phyloP scores from a whole-genome alignment of 805 yeast species.

The Hemisphaericaspora nanyangensis region DNA sequence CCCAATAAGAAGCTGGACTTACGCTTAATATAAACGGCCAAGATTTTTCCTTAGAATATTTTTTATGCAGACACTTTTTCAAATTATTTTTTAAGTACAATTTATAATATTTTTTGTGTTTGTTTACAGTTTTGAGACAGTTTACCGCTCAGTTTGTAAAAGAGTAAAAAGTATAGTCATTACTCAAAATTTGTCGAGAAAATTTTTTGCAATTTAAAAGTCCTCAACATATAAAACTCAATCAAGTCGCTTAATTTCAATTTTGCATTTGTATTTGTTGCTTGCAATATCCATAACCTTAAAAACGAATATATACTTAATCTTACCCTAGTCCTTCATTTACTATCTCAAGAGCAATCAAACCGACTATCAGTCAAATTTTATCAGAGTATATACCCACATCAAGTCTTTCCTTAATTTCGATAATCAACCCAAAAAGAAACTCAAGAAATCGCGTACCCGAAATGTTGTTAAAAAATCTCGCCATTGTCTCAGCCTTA shows the following conservation, averaged over 20 bases:
- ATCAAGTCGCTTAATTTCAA: not conserved
- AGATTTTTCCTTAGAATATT: no score
- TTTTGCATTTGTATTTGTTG: not conserved
- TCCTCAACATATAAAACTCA: not conserved
- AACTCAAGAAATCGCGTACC: not conserved
- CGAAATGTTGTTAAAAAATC: slow-evolving; percentile 10
- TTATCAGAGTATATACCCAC: slow-evolving; percentile 1
- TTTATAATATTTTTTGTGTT: not conserved
- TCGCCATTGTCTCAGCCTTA: slow-evolving; percentile 5
- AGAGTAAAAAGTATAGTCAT: no score
- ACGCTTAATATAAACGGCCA: no score
- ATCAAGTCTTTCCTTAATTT: not conserved
- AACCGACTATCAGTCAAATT: not conserved
- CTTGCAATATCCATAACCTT: no score
- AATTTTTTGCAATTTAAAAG: no score
- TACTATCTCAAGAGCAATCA: not conserved
- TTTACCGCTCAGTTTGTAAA: not conserved
- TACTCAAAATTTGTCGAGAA: no score
- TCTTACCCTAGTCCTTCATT: slow-evolving; percentile 18
- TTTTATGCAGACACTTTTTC: no score
- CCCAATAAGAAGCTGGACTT: no score
- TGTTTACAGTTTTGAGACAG: not conserved
- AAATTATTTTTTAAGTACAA: no score
- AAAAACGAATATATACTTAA: no score
- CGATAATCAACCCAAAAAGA: not conserved